These are phyloP conservation scores for Orbilia oligospora DNA, from an alignment of 2,329 filamentous ascomycete species.

Conservation along the genomic window DNA sequence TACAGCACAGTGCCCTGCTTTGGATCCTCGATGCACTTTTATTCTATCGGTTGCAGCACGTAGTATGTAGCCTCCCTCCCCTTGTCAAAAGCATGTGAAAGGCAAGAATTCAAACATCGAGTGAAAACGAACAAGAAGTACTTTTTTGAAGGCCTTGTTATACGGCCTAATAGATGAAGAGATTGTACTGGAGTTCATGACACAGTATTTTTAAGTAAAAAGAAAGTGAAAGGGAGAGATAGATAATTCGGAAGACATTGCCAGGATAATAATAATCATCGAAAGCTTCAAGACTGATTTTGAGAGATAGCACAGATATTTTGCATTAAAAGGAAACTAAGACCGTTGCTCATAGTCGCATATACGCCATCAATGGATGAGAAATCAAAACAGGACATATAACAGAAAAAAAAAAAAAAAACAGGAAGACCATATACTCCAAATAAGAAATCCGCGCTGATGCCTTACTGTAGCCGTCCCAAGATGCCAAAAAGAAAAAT, in stretches of 20 bases:
- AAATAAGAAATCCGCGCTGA: constrained; percentile 34
- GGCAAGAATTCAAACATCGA: not conserved
- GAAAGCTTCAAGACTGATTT: not conserved
- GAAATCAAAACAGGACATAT: not conserved
- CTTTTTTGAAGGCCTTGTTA: constrained; percentile 21
- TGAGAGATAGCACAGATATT: not conserved
- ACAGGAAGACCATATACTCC: constrained; percentile 37
- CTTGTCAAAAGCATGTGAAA: constrained; percentile 52
- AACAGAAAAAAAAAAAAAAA: constrained; percentile 3
- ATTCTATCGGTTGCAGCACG: constrained; percentile 17
- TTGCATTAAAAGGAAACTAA: constrained; percentile 22
- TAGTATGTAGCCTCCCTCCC: constrained; percentile 14
- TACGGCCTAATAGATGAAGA: constrained; percentile 6
- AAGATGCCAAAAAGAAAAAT: constrained; percentile 43
- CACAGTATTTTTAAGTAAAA: not conserved
- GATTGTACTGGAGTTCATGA: no score
- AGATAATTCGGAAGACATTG: not conserved
- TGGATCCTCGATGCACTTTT: constrained; percentile 18
- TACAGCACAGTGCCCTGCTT: constrained; percentile 7
- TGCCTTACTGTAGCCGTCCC: constrained; percentile 43
- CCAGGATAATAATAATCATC: not conserved
- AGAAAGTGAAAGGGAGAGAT: not conserved
- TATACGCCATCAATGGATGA: constrained; percentile 42
- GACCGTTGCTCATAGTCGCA: constrained; percentile 51
- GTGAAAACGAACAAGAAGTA: constrained; percentile 15